Evolutionary conservation across 2,329 filamentous ascomycete species (phyloP).

Genomic region (Cladorrhinum sp.): DNA sequence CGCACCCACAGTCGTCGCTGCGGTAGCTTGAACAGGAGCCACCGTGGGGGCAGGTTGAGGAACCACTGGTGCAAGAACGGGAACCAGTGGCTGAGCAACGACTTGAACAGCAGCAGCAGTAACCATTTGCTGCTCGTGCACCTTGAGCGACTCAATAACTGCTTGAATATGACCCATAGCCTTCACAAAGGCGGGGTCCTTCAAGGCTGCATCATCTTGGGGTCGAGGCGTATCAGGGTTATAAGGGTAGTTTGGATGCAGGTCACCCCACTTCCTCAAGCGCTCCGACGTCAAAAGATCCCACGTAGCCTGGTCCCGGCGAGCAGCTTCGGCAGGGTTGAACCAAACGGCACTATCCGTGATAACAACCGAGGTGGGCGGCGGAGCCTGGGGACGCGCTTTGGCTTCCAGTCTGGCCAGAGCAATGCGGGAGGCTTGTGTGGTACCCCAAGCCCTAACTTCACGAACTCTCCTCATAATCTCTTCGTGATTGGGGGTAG

Average conservation of each 20-base stretch:
- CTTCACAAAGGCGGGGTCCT: not conserved
- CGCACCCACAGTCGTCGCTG: too few relatives aligned
- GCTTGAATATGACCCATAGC: not conserved
- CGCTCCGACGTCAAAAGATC: constrained; percentile 44
- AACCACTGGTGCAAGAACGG: not conserved
- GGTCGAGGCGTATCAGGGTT: not conserved
- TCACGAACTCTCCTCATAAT: constrained; percentile 50
- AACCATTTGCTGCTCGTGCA: not conserved
- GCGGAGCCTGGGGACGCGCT: constrained; percentile 10
- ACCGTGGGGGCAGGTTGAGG: constrained; percentile 8
- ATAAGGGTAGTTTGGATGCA: constrained; percentile 35
- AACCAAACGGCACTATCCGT: constrained; percentile 13
- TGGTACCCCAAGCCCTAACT: constrained; percentile 41
- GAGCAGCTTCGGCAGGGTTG: constrained; percentile 10
- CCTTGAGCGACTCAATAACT: not conserved
- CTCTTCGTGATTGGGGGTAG: constrained; percentile 33
- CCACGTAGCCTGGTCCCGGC: constrained; percentile 20
- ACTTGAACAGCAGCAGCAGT: not conserved
- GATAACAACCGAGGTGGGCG: constrained; percentile 7
- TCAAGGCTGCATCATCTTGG: not conserved
- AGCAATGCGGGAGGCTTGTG: constrained; percentile 43
- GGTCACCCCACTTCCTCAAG: constrained; percentile 43
- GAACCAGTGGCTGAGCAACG: not conserved
- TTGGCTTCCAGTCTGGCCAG: constrained; percentile 40
- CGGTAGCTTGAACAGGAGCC: constrained; percentile 23